Percentiles rank a stretch among this genome's conserved stretches.
phyloP scores from a whole-genome alignment of 2,329 filamentous ascomycete genomes.

The Mariannaea elegans region DNA sequence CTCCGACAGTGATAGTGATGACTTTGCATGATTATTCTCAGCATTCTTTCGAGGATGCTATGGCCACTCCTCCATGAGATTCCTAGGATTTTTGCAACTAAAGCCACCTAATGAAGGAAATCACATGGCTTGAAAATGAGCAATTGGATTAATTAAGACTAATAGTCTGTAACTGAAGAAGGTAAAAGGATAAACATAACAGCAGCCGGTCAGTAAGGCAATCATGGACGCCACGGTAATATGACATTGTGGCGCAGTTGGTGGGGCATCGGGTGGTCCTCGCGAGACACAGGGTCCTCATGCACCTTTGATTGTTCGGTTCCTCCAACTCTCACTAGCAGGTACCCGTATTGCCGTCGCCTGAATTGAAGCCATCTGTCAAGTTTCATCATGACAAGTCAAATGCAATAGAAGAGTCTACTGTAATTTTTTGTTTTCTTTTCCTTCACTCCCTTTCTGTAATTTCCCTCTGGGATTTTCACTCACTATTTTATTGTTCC shows the following conservation, averaged over 20 bases:
- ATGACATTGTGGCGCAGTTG: slow-evolving; percentile 9
- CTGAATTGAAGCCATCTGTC: slow-evolving; percentile 41
- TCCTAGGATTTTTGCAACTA: too few relatives aligned
- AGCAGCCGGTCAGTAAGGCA: neutral
- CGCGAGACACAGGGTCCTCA: neutral
- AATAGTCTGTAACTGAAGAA: too few relatives aligned
- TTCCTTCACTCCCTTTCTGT: slow-evolving; percentile 12
- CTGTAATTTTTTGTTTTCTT: slow-evolving; percentile 10
- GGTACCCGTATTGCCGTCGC: neutral
- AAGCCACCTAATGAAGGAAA: too few relatives aligned
- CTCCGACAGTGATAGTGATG: neutral
- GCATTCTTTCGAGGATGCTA: too few relatives aligned
- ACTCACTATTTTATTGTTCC: slow-evolving; percentile 14
- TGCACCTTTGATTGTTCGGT: too few relatives aligned
- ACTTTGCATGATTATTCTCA: too few relatives aligned
- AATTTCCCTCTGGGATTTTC: slow-evolving; percentile 22
- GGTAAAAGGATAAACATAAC: too few relatives aligned
- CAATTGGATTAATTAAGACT: too few relatives aligned
- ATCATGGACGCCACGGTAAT: neutral
- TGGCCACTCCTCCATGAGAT: too few relatives aligned
- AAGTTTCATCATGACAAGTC: slow-evolving; percentile 40
- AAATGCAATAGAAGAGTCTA: slow-evolving; percentile 18
- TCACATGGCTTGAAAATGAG: too few relatives aligned
- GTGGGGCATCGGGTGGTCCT: slow-evolving; percentile 12
- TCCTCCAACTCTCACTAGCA: neutral